Conservation (phyloP, 805 yeast species). For the Wickerhamiella siamensis region DNA sequence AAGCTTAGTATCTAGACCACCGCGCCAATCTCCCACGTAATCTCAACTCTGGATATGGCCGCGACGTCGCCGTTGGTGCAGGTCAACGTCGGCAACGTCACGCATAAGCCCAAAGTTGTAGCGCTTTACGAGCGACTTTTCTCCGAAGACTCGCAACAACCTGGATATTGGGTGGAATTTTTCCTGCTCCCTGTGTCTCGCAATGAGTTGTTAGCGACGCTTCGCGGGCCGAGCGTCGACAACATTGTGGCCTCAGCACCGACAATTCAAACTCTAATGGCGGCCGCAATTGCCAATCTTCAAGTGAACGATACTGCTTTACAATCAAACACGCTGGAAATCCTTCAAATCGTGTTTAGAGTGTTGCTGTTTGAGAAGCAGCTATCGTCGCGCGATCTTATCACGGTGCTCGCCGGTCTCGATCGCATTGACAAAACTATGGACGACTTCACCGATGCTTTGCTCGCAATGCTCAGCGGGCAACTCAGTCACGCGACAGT, state of each 20-base stretch:
- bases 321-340: constrained; percentile 7
- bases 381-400: constrained; percentile 21
- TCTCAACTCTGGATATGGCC: background rate
- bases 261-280: constrained; percentile 15
- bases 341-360: constrained; percentile 6
- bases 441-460: constrained; percentile 19
- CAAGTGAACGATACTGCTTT: constrained; percentile 3
- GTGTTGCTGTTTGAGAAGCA: constrained; percentile 13
- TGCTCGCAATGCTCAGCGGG: constrained; percentile 18
- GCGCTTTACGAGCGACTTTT: constrained; percentile 24
- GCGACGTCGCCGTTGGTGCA: constrained; percentile 18
- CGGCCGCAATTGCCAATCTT: constrained; percentile 17
- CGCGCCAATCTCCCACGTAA: background rate
- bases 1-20: too few species aligned
- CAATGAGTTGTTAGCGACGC: constrained; percentile 11
- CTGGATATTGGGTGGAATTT: constrained; percentile 26
- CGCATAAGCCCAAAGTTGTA: constrained; percentile 24
- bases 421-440: constrained; percentile 23
- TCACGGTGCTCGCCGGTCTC: constrained; percentile 25
- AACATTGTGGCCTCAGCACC: constrained; percentile 14
- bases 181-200: constrained; percentile 20
- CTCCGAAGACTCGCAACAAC: constrained; percentile 9
- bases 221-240: constrained; percentile 10
- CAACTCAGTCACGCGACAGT: constrained; percentile 9
- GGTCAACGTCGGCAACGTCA: constrained; percentile 17